Conservation (phyloP, 768 basidiomycete genomes). For the Asterophora parasitica region DNA sequence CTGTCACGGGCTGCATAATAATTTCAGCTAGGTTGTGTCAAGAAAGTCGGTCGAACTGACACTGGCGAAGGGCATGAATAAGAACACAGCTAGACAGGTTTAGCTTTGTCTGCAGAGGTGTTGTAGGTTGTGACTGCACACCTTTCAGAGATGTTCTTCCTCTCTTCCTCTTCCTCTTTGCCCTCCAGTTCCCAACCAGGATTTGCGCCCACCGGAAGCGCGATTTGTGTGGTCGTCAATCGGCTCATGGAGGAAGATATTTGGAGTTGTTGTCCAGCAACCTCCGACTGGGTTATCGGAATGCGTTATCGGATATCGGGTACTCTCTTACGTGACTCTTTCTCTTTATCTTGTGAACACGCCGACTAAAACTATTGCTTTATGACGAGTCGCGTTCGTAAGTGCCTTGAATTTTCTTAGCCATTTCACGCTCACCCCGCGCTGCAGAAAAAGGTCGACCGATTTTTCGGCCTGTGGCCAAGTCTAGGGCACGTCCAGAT, state of each 20-base stretch:
- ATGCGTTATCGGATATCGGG: constrained; percentile 12
- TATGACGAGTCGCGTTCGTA: constrained; percentile 61
- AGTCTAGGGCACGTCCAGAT: constrained; percentile 43
- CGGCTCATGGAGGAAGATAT: constrained; percentile 12
- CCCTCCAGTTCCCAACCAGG: constrained; percentile 58
- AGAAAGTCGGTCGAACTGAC: constrained; percentile 29
- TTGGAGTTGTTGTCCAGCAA: constrained; percentile 16
- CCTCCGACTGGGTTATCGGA: constrained; percentile 3
- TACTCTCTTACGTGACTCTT: constrained; percentile 1
- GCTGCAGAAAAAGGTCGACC: constrained; percentile 64
- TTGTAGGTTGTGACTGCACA: too few relatives aligned
- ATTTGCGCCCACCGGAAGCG: constrained; percentile 51
- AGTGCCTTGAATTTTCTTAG: constrained; percentile 29
- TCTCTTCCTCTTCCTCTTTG: constrained; percentile 37
- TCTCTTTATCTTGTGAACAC: background rate
- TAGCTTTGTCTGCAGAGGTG: too few relatives aligned
- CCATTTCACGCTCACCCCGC: constrained; percentile 7
- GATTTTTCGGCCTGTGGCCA: constrained; percentile 64
- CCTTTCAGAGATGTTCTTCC: constrained; percentile 59
- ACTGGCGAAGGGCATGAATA: constrained; percentile 67
- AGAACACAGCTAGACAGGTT: constrained; percentile 47
- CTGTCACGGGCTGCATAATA: constrained; percentile 55
- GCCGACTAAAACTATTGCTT: background rate
- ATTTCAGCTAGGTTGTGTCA: constrained; percentile 9
- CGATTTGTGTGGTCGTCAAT: constrained; percentile 16